phyloP scores from a whole-genome alignment of 352 stramenopile genomes.

The Chrysophaeum taylorii region DNA sequence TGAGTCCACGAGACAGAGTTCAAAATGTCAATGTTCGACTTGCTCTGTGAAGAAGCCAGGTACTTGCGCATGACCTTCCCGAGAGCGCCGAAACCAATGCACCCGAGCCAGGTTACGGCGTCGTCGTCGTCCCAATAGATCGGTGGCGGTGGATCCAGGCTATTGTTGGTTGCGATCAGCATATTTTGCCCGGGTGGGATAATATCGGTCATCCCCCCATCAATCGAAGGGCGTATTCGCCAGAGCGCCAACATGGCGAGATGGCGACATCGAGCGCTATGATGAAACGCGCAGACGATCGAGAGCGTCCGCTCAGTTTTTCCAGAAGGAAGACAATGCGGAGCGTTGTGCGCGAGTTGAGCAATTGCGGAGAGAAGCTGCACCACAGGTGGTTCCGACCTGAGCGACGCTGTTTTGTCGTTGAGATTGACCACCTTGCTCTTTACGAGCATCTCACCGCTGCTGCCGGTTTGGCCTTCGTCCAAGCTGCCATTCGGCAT shows the following conservation, averaged over 20 bases:
- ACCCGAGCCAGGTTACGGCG: slow-evolving; percentile 5
- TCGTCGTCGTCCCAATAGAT: not conserved
- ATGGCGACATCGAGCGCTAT: not conserved
- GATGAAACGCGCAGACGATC: not conserved
- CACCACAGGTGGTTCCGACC: not conserved
- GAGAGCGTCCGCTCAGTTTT: not conserved
- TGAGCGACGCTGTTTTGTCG: too few species aligned
- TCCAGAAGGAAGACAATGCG: not conserved
- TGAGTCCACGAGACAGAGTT: too few species aligned
- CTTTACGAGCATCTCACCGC: too few species aligned
- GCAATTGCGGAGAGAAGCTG: not conserved
- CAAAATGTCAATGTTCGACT: too few species aligned
- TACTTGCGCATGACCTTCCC: not conserved
- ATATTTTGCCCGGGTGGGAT: too few species aligned
- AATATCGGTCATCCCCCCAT: not conserved
- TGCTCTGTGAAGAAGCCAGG: too few species aligned
- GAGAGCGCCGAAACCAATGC: not conserved
- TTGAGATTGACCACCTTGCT: too few species aligned
- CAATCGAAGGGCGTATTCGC: not conserved
- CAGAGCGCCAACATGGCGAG: not conserved
- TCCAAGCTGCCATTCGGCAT: too few species aligned
- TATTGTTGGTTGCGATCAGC: too few species aligned
- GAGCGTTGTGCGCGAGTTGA: not conserved
- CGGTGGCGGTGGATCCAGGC: not conserved
- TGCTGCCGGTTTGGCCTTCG: too few species aligned